Base-by-base conservation (phyloP, 306 rosid genomes). In the Rosa persica region DNA sequence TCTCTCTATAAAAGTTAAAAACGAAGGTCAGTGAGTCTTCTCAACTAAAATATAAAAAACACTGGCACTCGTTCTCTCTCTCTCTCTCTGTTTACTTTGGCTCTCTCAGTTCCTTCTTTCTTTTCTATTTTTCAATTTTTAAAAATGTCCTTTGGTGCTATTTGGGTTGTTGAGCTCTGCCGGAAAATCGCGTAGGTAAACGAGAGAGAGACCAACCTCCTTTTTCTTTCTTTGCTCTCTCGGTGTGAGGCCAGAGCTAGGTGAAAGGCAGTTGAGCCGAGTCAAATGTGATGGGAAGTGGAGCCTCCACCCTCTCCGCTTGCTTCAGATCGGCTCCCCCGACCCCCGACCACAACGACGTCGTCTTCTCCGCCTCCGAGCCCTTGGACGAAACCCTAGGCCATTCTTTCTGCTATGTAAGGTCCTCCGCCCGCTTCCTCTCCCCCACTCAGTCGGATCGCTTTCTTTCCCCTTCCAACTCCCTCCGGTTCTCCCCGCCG, bases 301-400 rank as follows among this genome's bases (percentile, higher is more conserved):
- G 96, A 86, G 79, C 86, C 72, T 92, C 98, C 22, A 91, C 73
- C 64, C 83, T 92, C 57, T 85, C 86, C 65, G 86, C 97, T 7
- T 92, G 98, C 85, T 86, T 91, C 55, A 79, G 83, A 73, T 90
- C 93, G 86, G 89, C 66, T 51, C 78, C 83, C 85, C 78, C 22
- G 19, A 60, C 55, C 8, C 62, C 51, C 34, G 72, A 75, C 17
- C 80, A 71, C 16, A 82, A 80, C 76, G 93, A 88, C 42, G 62
- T 86, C 36, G 73, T 87, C 67, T 89, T 93, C 82, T 57, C 90
- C 1, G 85, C 87, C 6, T 71, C 82, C 0, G 97, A 92, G 42
- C 91, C 96, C 0, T 70, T 92, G 17, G 98, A 95, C 76, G 98
- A 93, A 95, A 92, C 97, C 93, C 96, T 92, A 86, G 98, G 98